These are phyloP conservation scores for Chionographis japonica DNA, from an alignment of 106 monocot genomes.

Conservation along the genomic window DNA sequence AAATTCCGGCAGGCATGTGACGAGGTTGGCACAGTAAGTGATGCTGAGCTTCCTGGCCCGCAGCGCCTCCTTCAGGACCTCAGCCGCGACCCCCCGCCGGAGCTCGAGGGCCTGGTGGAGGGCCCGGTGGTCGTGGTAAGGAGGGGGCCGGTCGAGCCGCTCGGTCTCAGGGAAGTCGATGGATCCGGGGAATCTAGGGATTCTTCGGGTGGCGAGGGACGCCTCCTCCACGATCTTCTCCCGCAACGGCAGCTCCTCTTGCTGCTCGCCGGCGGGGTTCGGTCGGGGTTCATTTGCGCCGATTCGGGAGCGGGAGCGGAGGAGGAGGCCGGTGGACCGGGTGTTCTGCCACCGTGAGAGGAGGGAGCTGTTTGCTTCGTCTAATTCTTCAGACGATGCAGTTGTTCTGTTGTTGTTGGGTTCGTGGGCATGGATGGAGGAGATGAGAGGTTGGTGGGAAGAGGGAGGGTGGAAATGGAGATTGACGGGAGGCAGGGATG, in stretches of 20 bases:
- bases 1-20: constrained; percentile 40
- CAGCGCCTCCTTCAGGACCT: constrained; percentile 61
- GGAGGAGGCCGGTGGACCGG: constrained; percentile 25
- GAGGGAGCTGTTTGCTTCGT: neutral
- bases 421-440: neutral
- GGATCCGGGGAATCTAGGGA: constrained; percentile 79
- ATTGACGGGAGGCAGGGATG: neutral
- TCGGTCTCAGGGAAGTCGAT: constrained; percentile 40
- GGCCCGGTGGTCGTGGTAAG: constrained; percentile 19
- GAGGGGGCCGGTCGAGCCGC: neutral
- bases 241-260: constrained; percentile 27
- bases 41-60: constrained; percentile 58
- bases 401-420: neutral
- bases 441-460: constrained; percentile 8
- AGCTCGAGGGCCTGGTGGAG: constrained; percentile 65
- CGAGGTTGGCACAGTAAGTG: constrained; percentile 58
- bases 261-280: neutral
- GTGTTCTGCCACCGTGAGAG: constrained; percentile 51
- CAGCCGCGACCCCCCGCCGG: constrained; percentile 61
- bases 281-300: neutral
- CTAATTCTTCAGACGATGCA: neutral
- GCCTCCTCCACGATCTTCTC: constrained; percentile 46
- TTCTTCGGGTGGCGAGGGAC: constrained; percentile 38
- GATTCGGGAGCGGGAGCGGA: constrained; percentile 1
- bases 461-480: neutral